Base-by-base conservation (phyloP, 2,329 filamentous ascomycete genomes). In the Fusarium metavorans region DNA sequence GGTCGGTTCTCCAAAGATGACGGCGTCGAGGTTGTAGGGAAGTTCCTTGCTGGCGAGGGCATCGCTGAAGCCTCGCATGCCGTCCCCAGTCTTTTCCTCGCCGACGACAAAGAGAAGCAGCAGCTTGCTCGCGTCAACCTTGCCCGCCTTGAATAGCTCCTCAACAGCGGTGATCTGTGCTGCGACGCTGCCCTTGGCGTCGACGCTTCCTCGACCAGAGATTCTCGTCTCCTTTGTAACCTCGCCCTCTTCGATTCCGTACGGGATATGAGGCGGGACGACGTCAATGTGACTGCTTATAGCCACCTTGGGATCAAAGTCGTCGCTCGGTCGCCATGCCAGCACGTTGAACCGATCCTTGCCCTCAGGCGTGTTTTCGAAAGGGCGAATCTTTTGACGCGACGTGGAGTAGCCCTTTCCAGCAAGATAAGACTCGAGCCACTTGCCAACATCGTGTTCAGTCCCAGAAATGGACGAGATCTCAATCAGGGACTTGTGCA, bases 1-100 rank as follows among this genome's bases (percentile, higher is more conserved):
- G 0, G 97, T 99, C 1, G 96, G 96, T 82, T 99, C 97, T 45
- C 97, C 96, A 79, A 98, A 98, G 78, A 97, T 93, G 77, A 94
- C 92, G 5, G 94, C 91, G 37, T 92, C 88, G 25, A 91, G 87
- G 3, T 75, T 71, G 5, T 82, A 80, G 18, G 79, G 83, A 20
- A 83, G 80, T 34, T 82, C 78, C 50, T 83, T 77, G 7, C 78
- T 64, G 16, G 77, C 70, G 1, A 84, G 68, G 0, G 80, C 81
- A 6, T 83, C 78, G 25, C 86, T 88, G 69, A 91, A 90, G 56
- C 80, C 71, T 34, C 80, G 81, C 96, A 98, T 98, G 10, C 96
- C 96, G 72, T 93, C 92, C 11, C 96, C 96, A 5, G 86, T 87
- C 4, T 88, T 88, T 82, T 98, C 96, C 82, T 99, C 96, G 69